A percentile compares a stretch with the other conserved stretches of the same genome.
phyloP scores from a whole-genome alignment of 1,284 basidiomycete species.

The Puccinia triticina region DNA sequence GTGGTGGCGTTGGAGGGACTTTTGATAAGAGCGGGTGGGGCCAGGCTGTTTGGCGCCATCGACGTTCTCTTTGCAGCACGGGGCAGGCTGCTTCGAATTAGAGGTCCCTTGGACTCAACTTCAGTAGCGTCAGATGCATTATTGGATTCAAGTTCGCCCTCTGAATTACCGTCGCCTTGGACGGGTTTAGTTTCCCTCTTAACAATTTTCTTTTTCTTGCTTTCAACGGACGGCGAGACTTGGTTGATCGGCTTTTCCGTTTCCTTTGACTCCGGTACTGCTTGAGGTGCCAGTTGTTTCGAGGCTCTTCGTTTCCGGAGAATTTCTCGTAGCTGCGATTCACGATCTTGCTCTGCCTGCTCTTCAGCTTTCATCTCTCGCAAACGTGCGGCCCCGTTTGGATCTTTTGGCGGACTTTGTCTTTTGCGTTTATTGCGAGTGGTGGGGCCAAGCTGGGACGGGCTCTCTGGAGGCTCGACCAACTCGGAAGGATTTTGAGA shows the following conservation, averaged over 20 bases:
- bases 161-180: slow-evolving; percentile 1
- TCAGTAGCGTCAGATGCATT: slow-evolving; percentile 28
- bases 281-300: slow-evolving; percentile 14
- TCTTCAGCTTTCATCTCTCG: slow-evolving; percentile 27
- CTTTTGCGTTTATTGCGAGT: slow-evolving; percentile 30
- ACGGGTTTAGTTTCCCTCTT: neutral
- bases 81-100: slow-evolving; percentile 8
- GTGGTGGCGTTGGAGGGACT: slow-evolving; percentile 23
- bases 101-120: slow-evolving; percentile 6
- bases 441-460: neutral
- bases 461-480: neutral
- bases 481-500: neutral
- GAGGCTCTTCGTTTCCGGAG: slow-evolving; percentile 36
- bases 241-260: neutral
- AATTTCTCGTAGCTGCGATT: slow-evolving; percentile 42
- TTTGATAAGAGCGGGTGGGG: slow-evolving; percentile 7
- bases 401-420: neutral
- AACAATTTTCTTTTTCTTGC: slow-evolving; percentile 34
- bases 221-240: neutral
- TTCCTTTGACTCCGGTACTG: neutral
- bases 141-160: slow-evolving; percentile 30
- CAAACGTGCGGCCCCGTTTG: neutral
- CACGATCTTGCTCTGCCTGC: slow-evolving; percentile 22
- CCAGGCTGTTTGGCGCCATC: slow-evolving; percentile 11
- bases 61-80: slow-evolving; percentile 35